phyloP scores from a whole-genome alignment of 176 grass and related monocot species.

The Rhynchospora pubera region DNA sequence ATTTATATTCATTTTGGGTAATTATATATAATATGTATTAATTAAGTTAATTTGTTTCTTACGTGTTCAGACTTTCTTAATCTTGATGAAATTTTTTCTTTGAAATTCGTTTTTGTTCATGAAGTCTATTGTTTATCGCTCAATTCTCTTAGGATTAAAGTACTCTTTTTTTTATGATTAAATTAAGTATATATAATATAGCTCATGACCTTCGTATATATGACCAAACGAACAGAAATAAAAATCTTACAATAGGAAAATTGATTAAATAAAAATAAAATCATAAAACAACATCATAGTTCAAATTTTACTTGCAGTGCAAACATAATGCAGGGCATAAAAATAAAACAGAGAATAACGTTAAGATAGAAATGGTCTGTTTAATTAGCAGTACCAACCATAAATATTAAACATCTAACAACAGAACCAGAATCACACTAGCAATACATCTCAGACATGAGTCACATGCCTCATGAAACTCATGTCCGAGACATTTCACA shows the following conservation, averaged over 20 bases:
- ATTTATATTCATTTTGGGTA: no score
- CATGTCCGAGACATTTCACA: background rate
- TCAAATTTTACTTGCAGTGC: background rate
- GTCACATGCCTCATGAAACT: background rate
- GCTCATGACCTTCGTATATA: background rate
- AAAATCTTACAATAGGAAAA: background rate
- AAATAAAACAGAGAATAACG: background rate
- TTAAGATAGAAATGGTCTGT: background rate
- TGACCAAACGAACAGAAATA: background rate
- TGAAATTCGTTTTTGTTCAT: no score
- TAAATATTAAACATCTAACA: background rate
- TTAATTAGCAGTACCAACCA: background rate
- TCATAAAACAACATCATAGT: background rate
- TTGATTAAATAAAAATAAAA: background rate
- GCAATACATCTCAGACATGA: slow-evolving; percentile 1
- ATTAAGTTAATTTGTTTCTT: no score
- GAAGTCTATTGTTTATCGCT: no score
- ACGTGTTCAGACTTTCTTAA: no score
- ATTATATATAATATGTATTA: no score
- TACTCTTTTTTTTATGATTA: no score
- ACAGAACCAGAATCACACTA: background rate
- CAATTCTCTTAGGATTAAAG: no score
- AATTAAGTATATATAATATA: no score
- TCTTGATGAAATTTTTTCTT: no score
- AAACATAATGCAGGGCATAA: background rate